These are phyloP conservation scores for Rubia yunnanensis DNA, from an alignment of 257 asterid genomes.

Conservation along the genomic window DNA sequence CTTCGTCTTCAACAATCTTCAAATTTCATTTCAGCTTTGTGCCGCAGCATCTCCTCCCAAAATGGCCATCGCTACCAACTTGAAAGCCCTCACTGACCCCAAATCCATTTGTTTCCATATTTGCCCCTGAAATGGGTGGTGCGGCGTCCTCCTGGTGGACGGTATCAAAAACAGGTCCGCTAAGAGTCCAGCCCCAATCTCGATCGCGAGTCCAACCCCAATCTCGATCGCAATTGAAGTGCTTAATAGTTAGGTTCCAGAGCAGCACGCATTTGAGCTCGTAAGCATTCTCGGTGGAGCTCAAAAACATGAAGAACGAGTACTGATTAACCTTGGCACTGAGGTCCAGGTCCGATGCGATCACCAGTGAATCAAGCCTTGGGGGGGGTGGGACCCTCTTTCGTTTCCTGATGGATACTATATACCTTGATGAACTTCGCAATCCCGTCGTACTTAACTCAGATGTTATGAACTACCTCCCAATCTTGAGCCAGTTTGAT, in stretches of 20 bases:
- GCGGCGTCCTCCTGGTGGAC: no score
- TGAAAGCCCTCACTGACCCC: no score
- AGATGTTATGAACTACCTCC: conserved; percentile 44
- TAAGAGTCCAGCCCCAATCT: conserved; percentile 53
- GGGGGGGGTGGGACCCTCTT: conserved; percentile 27
- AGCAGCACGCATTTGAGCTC: conserved; percentile 64
- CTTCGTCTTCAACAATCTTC: no score
- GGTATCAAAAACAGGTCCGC: conserved; percentile 20
- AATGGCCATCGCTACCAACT: no score
- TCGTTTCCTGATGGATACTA: conserved; percentile 13
- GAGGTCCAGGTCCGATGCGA: conserved; percentile 22
- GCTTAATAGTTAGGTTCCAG: conserved; percentile 63
- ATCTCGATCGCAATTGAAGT: conserved; percentile 20
- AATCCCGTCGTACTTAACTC: conserved; percentile 64
- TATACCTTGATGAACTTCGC: conserved; percentile 26
- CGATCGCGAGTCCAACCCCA: no score
- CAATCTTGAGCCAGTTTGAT: conserved; percentile 46
- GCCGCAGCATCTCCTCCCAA: no score
- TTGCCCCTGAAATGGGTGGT: no score
- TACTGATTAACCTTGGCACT: conserved; percentile 28
- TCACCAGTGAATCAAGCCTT: conserved; percentile 22
- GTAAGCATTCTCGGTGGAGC: conserved; percentile 47
- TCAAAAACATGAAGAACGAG: conserved; percentile 76
- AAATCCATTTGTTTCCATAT: no score
- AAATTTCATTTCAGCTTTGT: no score